A percentile compares a stretch with the other conserved stretches of the same genome.
Evolutionary conservation across 805 yeast genomes (phyloP).

Genomic region (Starmerella potacharoeniae): DNA sequence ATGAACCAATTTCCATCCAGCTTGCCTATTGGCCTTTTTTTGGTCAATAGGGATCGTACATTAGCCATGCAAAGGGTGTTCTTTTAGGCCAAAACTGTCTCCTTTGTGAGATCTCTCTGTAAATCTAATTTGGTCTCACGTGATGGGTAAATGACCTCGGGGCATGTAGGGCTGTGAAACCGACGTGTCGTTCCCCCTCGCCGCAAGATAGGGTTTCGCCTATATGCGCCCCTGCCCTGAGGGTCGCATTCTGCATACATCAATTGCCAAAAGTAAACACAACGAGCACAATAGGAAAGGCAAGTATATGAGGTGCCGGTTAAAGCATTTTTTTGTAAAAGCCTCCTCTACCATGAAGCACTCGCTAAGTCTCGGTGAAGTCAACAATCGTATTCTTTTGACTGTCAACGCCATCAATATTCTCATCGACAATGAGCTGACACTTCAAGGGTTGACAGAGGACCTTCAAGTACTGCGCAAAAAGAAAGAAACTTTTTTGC

Average conservation of each 20-base stretch:
- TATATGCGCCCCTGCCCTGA: not conserved
- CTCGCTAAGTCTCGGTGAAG: not conserved
- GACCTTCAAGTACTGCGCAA: not conserved
- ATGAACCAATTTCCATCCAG: constrained; percentile 15
- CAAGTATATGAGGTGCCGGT: not conserved
- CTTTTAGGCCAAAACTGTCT: not conserved
- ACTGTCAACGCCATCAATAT: not conserved
- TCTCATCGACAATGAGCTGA: not conserved
- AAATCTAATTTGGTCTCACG: not conserved
- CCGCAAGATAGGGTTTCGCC: not conserved
- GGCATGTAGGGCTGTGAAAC: no score
- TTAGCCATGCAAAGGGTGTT: not conserved
- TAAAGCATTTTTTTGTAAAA: not conserved
- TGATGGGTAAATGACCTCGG: not conserved
- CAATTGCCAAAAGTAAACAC: not conserved
- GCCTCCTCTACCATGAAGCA: not conserved
- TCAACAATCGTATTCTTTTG: not conserved
- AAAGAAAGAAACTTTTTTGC: not conserved
- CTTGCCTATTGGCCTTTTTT: constrained; percentile 3
- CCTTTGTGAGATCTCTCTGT: not conserved
- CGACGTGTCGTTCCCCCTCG: not conserved
- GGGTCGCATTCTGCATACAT: not conserved
- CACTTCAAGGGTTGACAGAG: not conserved
- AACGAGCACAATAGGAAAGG: not conserved
- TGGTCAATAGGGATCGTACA: constrained; percentile 3